These are phyloP conservation scores for Pilasporangium apinafurcum DNA, from an alignment of 352 stramenopile species.

Conservation along the genomic window DNA sequence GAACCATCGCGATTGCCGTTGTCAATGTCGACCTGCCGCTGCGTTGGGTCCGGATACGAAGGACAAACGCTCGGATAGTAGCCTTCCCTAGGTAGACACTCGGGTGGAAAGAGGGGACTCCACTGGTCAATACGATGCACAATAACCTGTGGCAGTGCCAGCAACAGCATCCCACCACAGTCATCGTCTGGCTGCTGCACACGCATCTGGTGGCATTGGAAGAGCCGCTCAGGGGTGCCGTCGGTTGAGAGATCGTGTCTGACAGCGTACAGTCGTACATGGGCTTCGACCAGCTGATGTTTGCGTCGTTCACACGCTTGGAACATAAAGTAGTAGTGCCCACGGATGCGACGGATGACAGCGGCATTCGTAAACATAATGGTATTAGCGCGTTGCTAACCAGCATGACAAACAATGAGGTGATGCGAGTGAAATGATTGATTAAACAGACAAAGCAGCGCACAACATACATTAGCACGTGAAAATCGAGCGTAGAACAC, in stretches of 20 bases:
- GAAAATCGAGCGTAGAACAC: constrained; percentile 84
- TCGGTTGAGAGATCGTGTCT: constrained; percentile 55
- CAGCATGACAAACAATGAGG: background rate
- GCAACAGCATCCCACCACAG: constrained; percentile 70
- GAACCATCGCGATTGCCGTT: constrained; percentile 78
- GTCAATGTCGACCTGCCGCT: constrained; percentile 73
- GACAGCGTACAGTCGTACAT: constrained; percentile 81
- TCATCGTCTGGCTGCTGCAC: constrained; percentile 86
- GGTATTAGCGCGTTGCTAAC: constrained; percentile 74
- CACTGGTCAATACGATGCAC: constrained; percentile 84
- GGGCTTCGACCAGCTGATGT: constrained; percentile 83
- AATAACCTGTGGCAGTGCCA: constrained; percentile 75
- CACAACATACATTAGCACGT: constrained; percentile 56
- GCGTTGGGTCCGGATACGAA: constrained; percentile 63
- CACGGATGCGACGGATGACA: constrained; percentile 86
- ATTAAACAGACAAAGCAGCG: background rate
- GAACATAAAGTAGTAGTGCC: constrained; percentile 90
- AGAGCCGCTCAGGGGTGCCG: constrained; percentile 44
- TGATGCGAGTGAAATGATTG: background rate
- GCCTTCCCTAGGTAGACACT: constrained; percentile 48
- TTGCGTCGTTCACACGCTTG: constrained; percentile 87
- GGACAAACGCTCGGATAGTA: constrained; percentile 46
- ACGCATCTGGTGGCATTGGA: constrained; percentile 84
- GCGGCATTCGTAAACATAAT: constrained; percentile 84
- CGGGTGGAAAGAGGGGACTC: constrained; percentile 74